These are phyloP conservation scores for Xylaria grammica DNA, from an alignment of 495 filamentous ascomycete genomes.

Conservation along the genomic window DNA sequence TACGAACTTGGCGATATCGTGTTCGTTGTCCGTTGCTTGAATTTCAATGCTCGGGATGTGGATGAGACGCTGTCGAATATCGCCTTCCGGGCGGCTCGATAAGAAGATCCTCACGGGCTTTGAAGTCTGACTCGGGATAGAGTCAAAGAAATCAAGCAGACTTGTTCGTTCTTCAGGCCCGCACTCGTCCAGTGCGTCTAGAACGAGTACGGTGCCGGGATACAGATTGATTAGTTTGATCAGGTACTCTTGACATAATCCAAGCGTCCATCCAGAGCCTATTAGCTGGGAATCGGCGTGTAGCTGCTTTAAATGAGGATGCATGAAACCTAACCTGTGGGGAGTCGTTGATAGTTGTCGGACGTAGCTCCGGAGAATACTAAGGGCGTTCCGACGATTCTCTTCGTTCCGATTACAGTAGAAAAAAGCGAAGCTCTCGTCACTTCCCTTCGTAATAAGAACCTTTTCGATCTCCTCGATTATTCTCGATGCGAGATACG, in stretches of 20 bases:
- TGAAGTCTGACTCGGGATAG: conserved; percentile 33
- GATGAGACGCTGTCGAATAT: conserved; percentile 30
- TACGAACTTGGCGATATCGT: conserved; percentile 36
- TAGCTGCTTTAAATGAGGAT: conserved; percentile 20
- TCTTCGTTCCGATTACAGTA: conserved; percentile 47
- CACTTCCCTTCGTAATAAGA: conserved; percentile 18
- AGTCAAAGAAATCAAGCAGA: conserved; percentile 25
- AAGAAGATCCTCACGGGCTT: conserved; percentile 49
- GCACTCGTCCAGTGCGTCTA: conserved; percentile 40
- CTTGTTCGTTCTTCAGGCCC: conserved; percentile 22
- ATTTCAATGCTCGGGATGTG: conserved; percentile 44
- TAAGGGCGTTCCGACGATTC: conserved; percentile 32
- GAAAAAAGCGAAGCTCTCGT: conserved; percentile 48
- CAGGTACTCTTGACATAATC: conserved; percentile 31
- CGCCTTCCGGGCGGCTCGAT: conserved; percentile 47
- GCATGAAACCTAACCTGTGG: conserved; percentile 20
- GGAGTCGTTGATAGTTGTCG: conserved; percentile 42
- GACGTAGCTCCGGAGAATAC: conserved; percentile 41
- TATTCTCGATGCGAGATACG: conserved; percentile 40
- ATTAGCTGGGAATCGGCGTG: not conserved
- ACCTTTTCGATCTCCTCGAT: conserved; percentile 33
- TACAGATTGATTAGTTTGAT: conserved; percentile 33
- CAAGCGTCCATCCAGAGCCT: not conserved
- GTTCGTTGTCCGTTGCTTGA: conserved; percentile 34
- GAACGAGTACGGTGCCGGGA: conserved; percentile 29